Percentiles rank a stretch among this genome's conserved stretches.
phyloP scores from a whole-genome alignment of 192 early-diverging fungal species.

The Chytriomyces hyalinus region DNA sequence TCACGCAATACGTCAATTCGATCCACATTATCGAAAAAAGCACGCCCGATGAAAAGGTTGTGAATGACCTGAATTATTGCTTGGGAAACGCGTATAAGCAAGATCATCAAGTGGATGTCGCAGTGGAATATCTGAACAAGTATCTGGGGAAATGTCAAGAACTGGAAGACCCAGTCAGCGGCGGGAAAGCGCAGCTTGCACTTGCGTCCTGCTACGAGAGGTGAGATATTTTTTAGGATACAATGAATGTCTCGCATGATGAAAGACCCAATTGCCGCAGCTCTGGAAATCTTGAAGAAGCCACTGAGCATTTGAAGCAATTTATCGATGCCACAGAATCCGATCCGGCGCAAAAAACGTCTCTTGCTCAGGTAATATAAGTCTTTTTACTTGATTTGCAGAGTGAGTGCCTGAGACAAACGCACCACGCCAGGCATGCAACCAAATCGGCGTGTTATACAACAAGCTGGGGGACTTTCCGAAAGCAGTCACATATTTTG shows the following conservation, averaged over 20 bases:
- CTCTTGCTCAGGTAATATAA: constrained; percentile 34
- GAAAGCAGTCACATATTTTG: constrained; percentile 49
- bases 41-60: constrained; percentile 32
- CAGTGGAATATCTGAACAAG: constrained; percentile 43
- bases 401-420: no score
- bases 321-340: constrained; percentile 45
- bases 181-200: constrained; percentile 49
- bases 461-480: constrained; percentile 50
- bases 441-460: constrained; percentile 54
- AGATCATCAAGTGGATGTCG: not conserved
- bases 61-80: constrained; percentile 47
- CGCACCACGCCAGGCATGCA: constrained; percentile 39
- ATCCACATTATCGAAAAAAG: constrained; percentile 44
- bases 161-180: constrained; percentile 39
- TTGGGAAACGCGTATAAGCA: constrained; percentile 33
- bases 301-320: constrained; percentile 38
- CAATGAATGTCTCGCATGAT: not conserved
- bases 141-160: constrained; percentile 42
- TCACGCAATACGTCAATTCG: constrained; percentile 44
- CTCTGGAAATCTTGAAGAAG: constrained; percentile 44
- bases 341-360: constrained; percentile 40
- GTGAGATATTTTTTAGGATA: constrained; percentile 23
- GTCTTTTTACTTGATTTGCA: no score
- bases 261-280: constrained; percentile 18
- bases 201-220: constrained; percentile 56